Conservation (phyloP, 768 basidiomycete genomes). For the Saitozyma sp. region DNA sequence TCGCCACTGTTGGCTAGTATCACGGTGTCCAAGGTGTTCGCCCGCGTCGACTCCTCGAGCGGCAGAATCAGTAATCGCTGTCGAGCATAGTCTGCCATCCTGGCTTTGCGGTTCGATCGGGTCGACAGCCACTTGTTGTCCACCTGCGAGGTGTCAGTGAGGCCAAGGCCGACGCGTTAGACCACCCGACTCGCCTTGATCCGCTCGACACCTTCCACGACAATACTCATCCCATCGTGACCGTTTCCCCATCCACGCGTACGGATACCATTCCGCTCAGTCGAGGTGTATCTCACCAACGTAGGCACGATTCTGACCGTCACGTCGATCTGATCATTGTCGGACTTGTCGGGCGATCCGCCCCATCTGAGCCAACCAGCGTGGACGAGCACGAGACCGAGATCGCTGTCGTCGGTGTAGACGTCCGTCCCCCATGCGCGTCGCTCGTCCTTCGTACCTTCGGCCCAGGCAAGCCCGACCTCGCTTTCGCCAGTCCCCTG, state of each 20-base stretch:
- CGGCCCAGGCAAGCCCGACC: not conserved
- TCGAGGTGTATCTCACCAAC: constrained; percentile 52
- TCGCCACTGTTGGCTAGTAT: too few species aligned
- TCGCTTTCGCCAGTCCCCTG: not conserved
- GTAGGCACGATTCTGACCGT: constrained; percentile 52
- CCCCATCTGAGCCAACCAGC: constrained; percentile 54
- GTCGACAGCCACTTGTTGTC: too few species aligned
- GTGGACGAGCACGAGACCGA: constrained; percentile 53
- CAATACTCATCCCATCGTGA: constrained; percentile 55
- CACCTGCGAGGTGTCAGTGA: too few species aligned
- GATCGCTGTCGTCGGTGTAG: constrained; percentile 57
- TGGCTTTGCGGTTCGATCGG: not conserved
- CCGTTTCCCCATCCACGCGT: constrained; percentile 56
- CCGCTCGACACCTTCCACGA: constrained; percentile 50
- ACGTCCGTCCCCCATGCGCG: constrained; percentile 55
- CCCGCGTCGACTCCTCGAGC: too few species aligned
- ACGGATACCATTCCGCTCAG: constrained; percentile 50
- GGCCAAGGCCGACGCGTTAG: too few species aligned
- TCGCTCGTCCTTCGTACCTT: constrained; percentile 26
- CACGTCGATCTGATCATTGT: constrained; percentile 37
- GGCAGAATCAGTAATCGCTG: too few species aligned
- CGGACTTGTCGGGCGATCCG: constrained; percentile 1
- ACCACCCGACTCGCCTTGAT: constrained; percentile 50
- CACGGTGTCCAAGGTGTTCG: too few species aligned
- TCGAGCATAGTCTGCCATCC: not conserved